These are phyloP conservation scores for Chaetomiaceae sp. DNA, from an alignment of 2,329 filamentous ascomycete species.

Conservation along the genomic window DNA sequence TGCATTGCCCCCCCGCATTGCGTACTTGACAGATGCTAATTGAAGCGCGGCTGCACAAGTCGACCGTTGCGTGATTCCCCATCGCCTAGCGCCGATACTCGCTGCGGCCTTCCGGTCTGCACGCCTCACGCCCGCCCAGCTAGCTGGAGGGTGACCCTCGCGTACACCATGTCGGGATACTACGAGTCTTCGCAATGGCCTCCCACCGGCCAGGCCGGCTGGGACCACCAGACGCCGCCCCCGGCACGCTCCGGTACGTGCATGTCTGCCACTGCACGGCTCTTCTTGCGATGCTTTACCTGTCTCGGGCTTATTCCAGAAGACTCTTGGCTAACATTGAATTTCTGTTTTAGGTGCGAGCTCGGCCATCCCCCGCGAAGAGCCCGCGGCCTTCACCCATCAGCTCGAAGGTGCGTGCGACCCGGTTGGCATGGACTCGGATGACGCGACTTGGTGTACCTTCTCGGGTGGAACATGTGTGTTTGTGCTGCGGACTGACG, in stretches of 20 bases:
- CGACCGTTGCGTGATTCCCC: slow-evolving; percentile 6
- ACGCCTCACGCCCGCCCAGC: slow-evolving; percentile 1
- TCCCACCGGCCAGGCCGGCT: slow-evolving; percentile 22
- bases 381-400: slow-evolving; percentile 30
- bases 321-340: slow-evolving; percentile 10
- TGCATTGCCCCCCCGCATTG: slow-evolving; percentile 9
- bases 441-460: background rate
- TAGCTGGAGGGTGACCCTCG: background rate
- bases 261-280: slow-evolving; percentile 10
- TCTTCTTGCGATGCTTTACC: slow-evolving; percentile 1
- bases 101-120: slow-evolving; percentile 18
- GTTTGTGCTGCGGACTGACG: slow-evolving; percentile 15
- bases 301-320: background rate
- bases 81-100: slow-evolving; percentile 6
- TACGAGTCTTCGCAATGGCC: slow-evolving; percentile 27
- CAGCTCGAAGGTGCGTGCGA: slow-evolving; percentile 33
- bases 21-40: slow-evolving; percentile 13
- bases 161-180: slow-evolving; percentile 24
- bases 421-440: too few species aligned
- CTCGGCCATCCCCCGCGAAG: slow-evolving; percentile 31
- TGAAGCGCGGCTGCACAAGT: slow-evolving; percentile 6
- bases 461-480: background rate
- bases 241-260: slow-evolving; percentile 27
- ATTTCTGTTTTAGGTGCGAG: slow-evolving; percentile 27
- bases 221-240: slow-evolving; percentile 27